Evolutionary conservation across 2,329 filamentous ascomycete genomes (phyloP).

Genomic region (Colletotrichum cordylinicola): DNA sequence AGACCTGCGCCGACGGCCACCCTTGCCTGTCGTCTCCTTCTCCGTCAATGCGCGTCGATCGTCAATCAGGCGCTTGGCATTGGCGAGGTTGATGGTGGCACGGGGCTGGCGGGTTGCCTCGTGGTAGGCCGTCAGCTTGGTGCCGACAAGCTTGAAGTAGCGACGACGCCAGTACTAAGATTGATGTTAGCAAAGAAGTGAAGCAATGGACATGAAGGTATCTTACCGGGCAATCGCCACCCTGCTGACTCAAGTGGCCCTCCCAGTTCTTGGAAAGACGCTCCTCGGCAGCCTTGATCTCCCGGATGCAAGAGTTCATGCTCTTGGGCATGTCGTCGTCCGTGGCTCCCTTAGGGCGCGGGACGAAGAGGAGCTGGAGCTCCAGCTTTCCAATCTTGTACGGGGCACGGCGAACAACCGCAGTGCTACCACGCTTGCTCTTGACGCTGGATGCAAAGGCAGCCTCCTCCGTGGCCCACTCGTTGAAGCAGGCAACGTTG

Average conservation of each 20-base stretch:
- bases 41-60: slow-evolving; percentile 85
- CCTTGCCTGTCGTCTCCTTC: slow-evolving; percentile 79
- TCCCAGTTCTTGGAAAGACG: slow-evolving; percentile 81
- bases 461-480: slow-evolving; percentile 92
- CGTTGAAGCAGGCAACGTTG: slow-evolving; percentile 95
- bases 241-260: slow-evolving; percentile 92
- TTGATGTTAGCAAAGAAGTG: slow-evolving; percentile 40
- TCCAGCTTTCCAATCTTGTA: slow-evolving; percentile 96
- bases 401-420: slow-evolving; percentile 82
- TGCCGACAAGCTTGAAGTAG: slow-evolving; percentile 92
- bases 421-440: slow-evolving; percentile 82
- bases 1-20: slow-evolving; percentile 84
- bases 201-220: slow-evolving; percentile 11
- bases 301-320: slow-evolving; percentile 95
- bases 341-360: slow-evolving; percentile 82
- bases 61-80: slow-evolving; percentile 92
- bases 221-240: slow-evolving; percentile 95
- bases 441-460: slow-evolving; percentile 84
- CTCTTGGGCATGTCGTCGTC: slow-evolving; percentile 99
- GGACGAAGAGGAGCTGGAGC: slow-evolving; percentile 92
- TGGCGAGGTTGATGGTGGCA: slow-evolving; percentile 94
- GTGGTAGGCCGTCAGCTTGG: slow-evolving; percentile 93
- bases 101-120: slow-evolving; percentile 94
- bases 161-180: slow-evolving; percentile 92
- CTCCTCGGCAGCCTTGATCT: slow-evolving; percentile 89